phyloP scores from a whole-genome alignment of 1,139 yeast genomes.

The Geotrichum reessii region DNA sequence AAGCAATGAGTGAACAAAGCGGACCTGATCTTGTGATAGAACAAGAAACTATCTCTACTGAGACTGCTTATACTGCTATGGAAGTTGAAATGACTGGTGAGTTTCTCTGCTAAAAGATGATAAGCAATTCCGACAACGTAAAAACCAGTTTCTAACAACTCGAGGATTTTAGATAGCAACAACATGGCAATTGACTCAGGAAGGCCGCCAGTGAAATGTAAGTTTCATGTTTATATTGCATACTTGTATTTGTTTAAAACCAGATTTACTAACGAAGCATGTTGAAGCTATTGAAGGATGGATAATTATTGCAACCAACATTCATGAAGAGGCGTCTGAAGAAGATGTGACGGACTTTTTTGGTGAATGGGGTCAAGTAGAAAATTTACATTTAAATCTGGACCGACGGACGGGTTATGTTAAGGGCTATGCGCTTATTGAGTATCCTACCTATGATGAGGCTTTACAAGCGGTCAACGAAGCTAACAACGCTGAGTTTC shows the following conservation, averaged over 20 bases:
- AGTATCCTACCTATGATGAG: slow-evolving; percentile 35
- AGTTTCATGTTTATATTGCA: neutral
- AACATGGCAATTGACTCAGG: neutral
- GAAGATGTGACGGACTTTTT: slow-evolving; percentile 42
- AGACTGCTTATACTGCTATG: neutral
- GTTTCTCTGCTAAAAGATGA: neutral
- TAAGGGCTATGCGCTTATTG: slow-evolving; percentile 43
- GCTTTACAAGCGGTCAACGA: slow-evolving; percentile 36
- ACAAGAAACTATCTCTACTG: neutral
- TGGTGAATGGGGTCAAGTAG: slow-evolving; percentile 40
- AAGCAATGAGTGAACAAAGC: neutral
- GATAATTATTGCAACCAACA: slow-evolving; percentile 39
- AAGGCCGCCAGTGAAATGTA: slow-evolving; percentile 7
- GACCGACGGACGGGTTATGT: slow-evolving; percentile 44
- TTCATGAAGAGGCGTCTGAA: slow-evolving; percentile 45
- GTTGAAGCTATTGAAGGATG: slow-evolving; percentile 42
- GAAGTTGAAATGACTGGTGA: slow-evolving; percentile 5
- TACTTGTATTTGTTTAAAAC: neutral
- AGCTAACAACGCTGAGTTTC: slow-evolving; percentile 33
- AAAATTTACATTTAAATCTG: slow-evolving; percentile 39
- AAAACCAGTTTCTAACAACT: neutral
- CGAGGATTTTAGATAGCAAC: neutral
- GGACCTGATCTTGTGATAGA: neutral
- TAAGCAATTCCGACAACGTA: neutral
- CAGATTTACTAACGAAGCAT: neutral